These are phyloP conservation scores for Apiotrichum mycotoxinovorans DNA, from an alignment of 1,284 basidiomycete species.

Conservation along the genomic window DNA sequence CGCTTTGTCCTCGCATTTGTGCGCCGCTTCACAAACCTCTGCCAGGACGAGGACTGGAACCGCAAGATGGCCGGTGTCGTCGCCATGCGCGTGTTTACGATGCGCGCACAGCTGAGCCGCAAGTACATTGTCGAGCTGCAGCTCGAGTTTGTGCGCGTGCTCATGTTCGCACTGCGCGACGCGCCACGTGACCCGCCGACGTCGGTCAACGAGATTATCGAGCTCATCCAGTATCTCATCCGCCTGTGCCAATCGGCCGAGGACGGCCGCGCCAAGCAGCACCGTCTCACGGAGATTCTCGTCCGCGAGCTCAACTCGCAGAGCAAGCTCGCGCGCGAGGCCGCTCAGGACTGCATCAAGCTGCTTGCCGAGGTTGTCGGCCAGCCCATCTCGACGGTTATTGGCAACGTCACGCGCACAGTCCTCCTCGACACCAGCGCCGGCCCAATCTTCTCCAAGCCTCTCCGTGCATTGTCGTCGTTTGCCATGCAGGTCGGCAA, in stretches of 20 bases:
- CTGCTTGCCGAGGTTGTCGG: constrained; percentile 73
- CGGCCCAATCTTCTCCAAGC: constrained; percentile 86
- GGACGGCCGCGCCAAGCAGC: constrained; percentile 43
- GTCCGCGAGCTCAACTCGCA: constrained; percentile 86
- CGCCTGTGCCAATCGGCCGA: constrained; percentile 61
- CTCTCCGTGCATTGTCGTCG: constrained; percentile 90
- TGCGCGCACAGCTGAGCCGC: constrained; percentile 65
- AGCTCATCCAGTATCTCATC: constrained; percentile 74
- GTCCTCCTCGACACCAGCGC: constrained; percentile 64
- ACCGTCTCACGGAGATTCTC: constrained; percentile 73
- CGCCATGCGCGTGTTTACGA: constrained; percentile 74
- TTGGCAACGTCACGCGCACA: constrained; percentile 74
- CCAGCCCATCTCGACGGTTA: constrained; percentile 70
- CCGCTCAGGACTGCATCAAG: constrained; percentile 77
- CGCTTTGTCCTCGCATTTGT: constrained; percentile 70
- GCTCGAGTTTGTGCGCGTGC: constrained; percentile 83
- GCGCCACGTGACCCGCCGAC: constrained; percentile 85
- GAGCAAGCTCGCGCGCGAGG: constrained; percentile 78
- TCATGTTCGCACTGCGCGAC: constrained; percentile 93
- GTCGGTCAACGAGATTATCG: constrained; percentile 73
- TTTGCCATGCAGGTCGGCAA: constrained; percentile 97
- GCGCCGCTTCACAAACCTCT: constrained; percentile 73
- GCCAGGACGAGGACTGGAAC: constrained; percentile 83
- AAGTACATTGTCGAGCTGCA: constrained; percentile 86
- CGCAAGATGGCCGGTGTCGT: constrained; percentile 81